A percentile compares a stretch with the other conserved stretches of the same genome.
Conservation (phyloP, 2,329 filamentous ascomycete genomes). For the Colletotrichum euphorbiae region DNA sequence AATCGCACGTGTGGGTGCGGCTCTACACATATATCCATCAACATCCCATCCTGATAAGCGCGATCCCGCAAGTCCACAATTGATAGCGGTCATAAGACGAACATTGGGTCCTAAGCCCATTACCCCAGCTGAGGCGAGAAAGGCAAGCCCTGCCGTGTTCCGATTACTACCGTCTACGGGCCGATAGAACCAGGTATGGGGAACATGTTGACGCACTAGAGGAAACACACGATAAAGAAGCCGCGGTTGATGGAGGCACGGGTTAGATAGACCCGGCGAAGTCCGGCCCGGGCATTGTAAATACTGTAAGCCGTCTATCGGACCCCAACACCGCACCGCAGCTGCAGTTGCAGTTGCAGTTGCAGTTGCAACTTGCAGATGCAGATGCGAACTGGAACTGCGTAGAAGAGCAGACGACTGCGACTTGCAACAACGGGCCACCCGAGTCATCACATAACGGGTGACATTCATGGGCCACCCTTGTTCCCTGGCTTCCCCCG, state of each 20-base stretch:
- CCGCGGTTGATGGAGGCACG: constrained; percentile 29
- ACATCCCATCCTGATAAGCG: neutral
- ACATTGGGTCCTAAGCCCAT: constrained; percentile 5
- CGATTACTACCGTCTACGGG: constrained; percentile 4
- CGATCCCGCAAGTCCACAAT: constrained; percentile 31
- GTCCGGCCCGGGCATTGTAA: constrained; percentile 19
- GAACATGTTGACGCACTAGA: neutral
- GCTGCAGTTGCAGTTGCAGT: neutral
- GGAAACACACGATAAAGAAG: constrained; percentile 8
- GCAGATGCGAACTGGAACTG: constrained; percentile 8
- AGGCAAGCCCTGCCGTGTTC: constrained; percentile 18
- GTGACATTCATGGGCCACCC: constrained; percentile 20
- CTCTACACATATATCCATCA: constrained; percentile 28
- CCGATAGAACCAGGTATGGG: constrained; percentile 8
- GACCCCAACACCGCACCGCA: constrained; percentile 6
- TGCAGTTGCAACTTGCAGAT: too few species aligned
- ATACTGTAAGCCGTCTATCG: constrained; percentile 16
- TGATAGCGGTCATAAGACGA: constrained; percentile 32
- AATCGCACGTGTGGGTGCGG: constrained; percentile 9
- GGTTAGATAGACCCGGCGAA: constrained; percentile 26
- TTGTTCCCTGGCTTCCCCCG: constrained; percentile 19
- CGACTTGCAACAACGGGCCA: neutral
- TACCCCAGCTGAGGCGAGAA: constrained; percentile 20
- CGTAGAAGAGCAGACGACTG: constrained; percentile 30
- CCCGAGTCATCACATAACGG: constrained; percentile 15